phyloP scores from a whole-genome alignment of 306 rosid genomes.

The Gastrolobium bilobum region DNA sequence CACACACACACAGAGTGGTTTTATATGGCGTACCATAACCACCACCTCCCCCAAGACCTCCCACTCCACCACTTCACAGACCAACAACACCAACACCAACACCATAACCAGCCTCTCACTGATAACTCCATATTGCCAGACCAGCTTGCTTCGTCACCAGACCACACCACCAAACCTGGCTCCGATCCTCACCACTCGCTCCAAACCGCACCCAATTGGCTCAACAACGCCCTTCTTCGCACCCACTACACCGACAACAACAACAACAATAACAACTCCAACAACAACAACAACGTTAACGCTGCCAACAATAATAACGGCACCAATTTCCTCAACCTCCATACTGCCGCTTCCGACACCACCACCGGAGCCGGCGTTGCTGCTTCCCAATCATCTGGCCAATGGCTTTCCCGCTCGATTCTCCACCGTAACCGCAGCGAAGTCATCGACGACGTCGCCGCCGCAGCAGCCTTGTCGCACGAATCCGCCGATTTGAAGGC shows the following conservation, averaged over 20 bases:
- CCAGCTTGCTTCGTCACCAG: conserved; percentile 48
- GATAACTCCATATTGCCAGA: conserved; percentile 52
- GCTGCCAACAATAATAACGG: conserved; percentile 32
- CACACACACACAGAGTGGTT: not conserved
- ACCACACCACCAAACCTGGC: conserved; percentile 59
- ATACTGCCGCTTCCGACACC: conserved; percentile 74
- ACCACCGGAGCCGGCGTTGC: conserved; percentile 25
- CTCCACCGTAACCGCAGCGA: conserved; percentile 87
- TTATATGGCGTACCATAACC: conserved; percentile 88
- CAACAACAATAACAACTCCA: not conserved
- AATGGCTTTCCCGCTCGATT: conserved; percentile 79
- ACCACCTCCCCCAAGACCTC: conserved; percentile 74
- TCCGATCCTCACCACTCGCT: conserved; percentile 62
- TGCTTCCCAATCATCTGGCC: conserved; percentile 67
- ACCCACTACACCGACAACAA: conserved; percentile 56
- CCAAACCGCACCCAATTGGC: conserved; percentile 94
- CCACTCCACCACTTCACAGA: conserved; percentile 80
- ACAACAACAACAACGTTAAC: conserved; percentile 6
- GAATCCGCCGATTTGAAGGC: conserved; percentile 67
- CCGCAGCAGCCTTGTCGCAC: conserved; percentile 60
- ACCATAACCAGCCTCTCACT: conserved; percentile 51
- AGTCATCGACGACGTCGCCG: conserved; percentile 64
- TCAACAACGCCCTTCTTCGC: conserved; percentile 94
- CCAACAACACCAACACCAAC: conserved; percentile 64
- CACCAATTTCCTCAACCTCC: conserved; percentile 86